Base-by-base conservation (phyloP, 2,329 filamentous ascomycete species). In the Cryphonectria radicalis region DNA sequence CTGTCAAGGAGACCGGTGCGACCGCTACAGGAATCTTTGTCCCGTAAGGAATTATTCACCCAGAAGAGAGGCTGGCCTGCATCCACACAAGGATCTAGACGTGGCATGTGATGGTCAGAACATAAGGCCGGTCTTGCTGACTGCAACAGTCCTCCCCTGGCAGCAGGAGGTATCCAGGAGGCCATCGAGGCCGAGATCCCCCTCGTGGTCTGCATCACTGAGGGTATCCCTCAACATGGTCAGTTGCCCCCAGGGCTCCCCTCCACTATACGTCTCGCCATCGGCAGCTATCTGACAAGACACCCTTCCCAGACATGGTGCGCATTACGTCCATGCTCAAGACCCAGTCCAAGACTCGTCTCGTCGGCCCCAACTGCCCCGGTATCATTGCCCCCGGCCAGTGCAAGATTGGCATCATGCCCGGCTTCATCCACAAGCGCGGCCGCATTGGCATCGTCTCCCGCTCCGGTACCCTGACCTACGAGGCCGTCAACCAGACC, bases 331-430 rank as follows among this genome's bases (percentile, higher is more conserved):
- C 94, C 83, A 97, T 98, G 83, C 90, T 99, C 82, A 98, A 98
- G 90, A 93, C 95, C 70, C 96, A 99, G 87, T 91, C 86, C 88
- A 98, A 98, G 90, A 98, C 95, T 77, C 93, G 96, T 81, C 89
- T 99, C 79, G 94, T 98, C 74, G 95, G 95, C 77, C 95, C 95
- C 80, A 99, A 98, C 88, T 99, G 96, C 88, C 96, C 96, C 75
- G 96, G 95, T 82, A 95, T 98, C 85, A 98, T 98, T 84, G 95
- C 88, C 69, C 89, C 90, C 73, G 96, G 95, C 78, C 95, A 97
- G 90, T 99, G 96, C 91, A 99, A 99, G 88, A 98, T 99, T 81
- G 96, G 96, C 81, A 99, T 99, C 87, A 98, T 99, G 96, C 94
- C 96, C 76, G 96, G 96, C 79, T 98, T 98, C 89, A 98, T 99